phyloP scores from a whole-genome alignment of 306 rosid genomes.

The Pterocarpus santalinus region DNA sequence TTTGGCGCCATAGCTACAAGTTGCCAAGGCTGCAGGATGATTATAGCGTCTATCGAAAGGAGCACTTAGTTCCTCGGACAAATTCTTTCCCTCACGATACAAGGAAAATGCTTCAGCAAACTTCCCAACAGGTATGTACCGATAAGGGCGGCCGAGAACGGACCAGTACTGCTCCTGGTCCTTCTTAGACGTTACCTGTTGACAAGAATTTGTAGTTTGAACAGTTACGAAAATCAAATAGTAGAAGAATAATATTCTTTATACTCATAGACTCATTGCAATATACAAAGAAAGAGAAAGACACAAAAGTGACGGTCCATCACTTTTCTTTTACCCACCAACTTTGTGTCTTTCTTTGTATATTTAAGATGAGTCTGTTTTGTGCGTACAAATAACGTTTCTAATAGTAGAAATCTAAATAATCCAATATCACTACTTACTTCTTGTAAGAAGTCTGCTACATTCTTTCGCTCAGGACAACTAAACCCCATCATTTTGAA shows the following conservation, averaged over 20 bases:
- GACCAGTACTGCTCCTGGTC: conserved; percentile 99
- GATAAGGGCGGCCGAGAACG: conserved; percentile 77
- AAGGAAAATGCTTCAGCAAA: conserved; percentile 81
- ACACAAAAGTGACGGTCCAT: too few relatives aligned
- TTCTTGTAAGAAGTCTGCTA: conserved; percentile 98
- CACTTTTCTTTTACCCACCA: too few relatives aligned
- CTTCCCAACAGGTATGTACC: conserved; percentile 77
- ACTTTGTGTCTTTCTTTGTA: too few relatives aligned
- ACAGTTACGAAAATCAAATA: too few relatives aligned
- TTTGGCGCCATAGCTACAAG: conserved; percentile 71
- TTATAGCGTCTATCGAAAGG: conserved; percentile 86
- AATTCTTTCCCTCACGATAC: conserved; percentile 73
- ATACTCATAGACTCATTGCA: too few relatives aligned
- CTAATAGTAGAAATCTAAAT: conserved; percentile 22
- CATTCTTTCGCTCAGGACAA: conserved; percentile 93
- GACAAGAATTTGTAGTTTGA: conserved; percentile 18
- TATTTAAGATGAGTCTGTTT: too few relatives aligned
- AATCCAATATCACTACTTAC: conserved; percentile 61
- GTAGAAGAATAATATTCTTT: too few relatives aligned
- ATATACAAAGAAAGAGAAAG: too few relatives aligned
- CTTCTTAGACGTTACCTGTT: conserved; percentile 91
- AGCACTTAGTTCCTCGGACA: conserved; percentile 70
- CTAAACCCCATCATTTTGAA: conserved; percentile 86
- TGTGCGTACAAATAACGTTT: too few relatives aligned
- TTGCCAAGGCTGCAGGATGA: conserved; percentile 96